These are phyloP conservation scores for Sherardia arvensis DNA, from an alignment of 257 asterid genomes.

Conservation along the genomic window DNA sequence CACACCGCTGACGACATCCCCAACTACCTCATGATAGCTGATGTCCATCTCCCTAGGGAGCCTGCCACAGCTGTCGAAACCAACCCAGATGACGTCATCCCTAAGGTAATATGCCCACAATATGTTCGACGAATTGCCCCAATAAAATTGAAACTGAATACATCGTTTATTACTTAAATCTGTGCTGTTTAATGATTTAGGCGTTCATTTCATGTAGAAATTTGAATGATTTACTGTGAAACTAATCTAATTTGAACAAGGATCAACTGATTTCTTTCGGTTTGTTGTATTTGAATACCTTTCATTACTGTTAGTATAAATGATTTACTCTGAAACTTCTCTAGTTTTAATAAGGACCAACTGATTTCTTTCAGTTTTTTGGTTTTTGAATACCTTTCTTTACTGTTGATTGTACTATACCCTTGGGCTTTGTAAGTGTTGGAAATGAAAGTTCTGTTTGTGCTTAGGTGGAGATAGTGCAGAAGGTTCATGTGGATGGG, in stretches of 20 bases:
- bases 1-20: slow-evolving; percentile 75
- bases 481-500: slow-evolving; percentile 75
- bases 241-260: too few species aligned
- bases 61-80: slow-evolving; percentile 36
- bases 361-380: too few species aligned
- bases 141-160: not conserved
- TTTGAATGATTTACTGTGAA: not conserved
- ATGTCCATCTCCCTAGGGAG: slow-evolving; percentile 64
- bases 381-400: too few species aligned
- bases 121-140: slow-evolving; percentile 39
- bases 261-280: too few species aligned
- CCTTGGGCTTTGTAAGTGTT: not conserved
- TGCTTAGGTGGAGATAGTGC: slow-evolving; percentile 67
- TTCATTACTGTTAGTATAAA: too few species aligned
- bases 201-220: not conserved
- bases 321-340: too few species aligned
- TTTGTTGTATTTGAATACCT: too few species aligned
- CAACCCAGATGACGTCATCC: slow-evolving; percentile 32
- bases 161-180: not conserved
- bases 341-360: too few species aligned
- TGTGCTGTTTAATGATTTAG: not conserved
- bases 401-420: too few species aligned
- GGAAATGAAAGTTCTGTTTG: slow-evolving; percentile 1
- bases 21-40: slow-evolving; percentile 71
- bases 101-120: slow-evolving; percentile 42